Percentiles rank a stretch among this genome's conserved stretches.
Evolutionary conservation across 2,329 filamentous ascomycete genomes (phyloP).

Genomic region (Emmonsiellopsis sp.): DNA sequence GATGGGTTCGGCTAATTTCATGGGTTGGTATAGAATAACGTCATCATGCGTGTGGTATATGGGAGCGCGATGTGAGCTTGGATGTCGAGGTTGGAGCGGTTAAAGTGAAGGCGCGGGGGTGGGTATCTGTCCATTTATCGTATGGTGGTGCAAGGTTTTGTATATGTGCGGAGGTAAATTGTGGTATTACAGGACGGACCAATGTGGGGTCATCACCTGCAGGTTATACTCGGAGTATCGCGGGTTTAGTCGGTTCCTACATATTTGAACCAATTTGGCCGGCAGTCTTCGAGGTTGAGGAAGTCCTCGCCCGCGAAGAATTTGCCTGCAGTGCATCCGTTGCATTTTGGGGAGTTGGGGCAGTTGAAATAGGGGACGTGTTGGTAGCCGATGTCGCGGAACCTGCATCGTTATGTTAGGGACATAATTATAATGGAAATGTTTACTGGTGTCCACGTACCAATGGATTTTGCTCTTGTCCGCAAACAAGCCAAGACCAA

Average conservation of each 20-base stretch:
- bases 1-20: too few species aligned
- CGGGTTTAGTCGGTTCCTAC: conserved; percentile 57
- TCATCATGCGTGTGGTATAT: too few species aligned
- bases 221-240: too few species aligned
- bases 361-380: conserved; percentile 99
- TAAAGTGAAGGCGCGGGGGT: too few species aligned
- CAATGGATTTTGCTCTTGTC: conserved; percentile 87
- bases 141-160: too few species aligned
- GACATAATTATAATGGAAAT: not conserved
- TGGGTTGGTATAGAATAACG: too few species aligned
- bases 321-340: conserved; percentile 73
- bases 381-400: conserved; percentile 97
- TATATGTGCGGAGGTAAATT: too few species aligned
- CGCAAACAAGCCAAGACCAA: conserved; percentile 85
- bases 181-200: too few species aligned
- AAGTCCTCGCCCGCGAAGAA: conserved; percentile 83
- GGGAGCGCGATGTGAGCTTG: too few species aligned
- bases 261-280: conserved; percentile 95
- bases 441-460: conserved; percentile 43
- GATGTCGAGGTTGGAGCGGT: too few species aligned
- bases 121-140: too few species aligned
- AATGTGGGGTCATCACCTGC: too few species aligned
- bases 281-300: conserved; percentile 83
- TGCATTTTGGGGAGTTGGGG: conserved; percentile 90
- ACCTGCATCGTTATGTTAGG: conserved; percentile 50